Percentiles rank a stretch among this genome's conserved stretches.
phyloP scores from a whole-genome alignment of 306 rosid species.

The Prunus campanulata region DNA sequence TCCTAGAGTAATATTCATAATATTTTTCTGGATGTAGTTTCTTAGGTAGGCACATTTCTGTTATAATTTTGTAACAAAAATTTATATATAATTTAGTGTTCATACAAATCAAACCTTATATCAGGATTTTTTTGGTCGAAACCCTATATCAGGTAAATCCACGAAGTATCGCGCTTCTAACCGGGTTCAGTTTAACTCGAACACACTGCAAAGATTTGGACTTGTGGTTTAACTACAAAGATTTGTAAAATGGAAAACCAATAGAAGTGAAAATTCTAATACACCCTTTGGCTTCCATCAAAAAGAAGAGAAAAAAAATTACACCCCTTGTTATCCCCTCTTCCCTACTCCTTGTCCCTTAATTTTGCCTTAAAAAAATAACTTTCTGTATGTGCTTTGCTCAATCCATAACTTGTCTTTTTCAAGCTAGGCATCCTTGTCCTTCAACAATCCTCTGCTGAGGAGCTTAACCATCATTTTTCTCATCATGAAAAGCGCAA shows the following conservation, averaged over 20 bases:
- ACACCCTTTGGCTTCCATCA: background rate
- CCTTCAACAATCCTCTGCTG: conserved; percentile 13
- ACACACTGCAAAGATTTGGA: background rate
- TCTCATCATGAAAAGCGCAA: conserved; percentile 6
- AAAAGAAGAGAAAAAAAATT: background rate
- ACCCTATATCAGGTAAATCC: background rate
- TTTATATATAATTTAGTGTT: too few relatives aligned
- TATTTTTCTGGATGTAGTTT: background rate
- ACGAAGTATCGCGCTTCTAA: background rate
- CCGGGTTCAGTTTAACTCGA: background rate
- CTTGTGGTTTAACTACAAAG: background rate
- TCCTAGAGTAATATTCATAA: background rate
- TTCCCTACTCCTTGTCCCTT: background rate
- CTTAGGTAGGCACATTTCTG: background rate
- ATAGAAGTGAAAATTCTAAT: background rate
- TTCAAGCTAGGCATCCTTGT: background rate
- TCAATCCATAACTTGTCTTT: background rate
- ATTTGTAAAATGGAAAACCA: background rate
- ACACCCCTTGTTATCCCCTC: background rate
- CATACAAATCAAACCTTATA: background rate
- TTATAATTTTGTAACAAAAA: background rate
- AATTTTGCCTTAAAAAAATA: background rate
- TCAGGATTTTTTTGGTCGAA: background rate
- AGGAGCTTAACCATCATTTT: conserved; percentile 8
- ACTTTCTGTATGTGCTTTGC: background rate